phyloP scores from a whole-genome alignment of 2,329 filamentous ascomycete species.

The Pezicula carpinea region DNA sequence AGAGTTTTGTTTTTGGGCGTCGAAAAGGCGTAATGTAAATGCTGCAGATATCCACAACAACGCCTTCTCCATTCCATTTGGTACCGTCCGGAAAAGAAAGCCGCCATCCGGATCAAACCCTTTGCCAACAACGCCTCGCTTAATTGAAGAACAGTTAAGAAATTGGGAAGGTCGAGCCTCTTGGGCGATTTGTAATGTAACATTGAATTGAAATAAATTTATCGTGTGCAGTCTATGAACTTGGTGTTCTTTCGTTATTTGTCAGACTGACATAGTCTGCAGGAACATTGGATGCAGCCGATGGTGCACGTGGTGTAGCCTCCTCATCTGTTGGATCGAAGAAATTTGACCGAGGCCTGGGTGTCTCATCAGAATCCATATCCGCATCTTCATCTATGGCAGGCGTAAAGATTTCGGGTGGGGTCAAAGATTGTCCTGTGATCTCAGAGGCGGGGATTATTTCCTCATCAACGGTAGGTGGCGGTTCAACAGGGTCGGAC shows the following conservation, averaged over 20 bases:
- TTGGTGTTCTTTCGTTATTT: neutral
- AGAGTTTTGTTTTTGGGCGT: slow-evolving; percentile 7
- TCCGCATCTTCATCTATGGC: slow-evolving; percentile 14
- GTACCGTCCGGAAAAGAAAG: slow-evolving; percentile 1
- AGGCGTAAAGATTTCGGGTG: slow-evolving; percentile 21
- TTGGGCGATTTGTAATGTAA: neutral
- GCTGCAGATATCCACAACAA: slow-evolving; percentile 18
- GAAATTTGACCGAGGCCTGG: slow-evolving; percentile 15
- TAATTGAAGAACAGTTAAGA: slow-evolving; percentile 2
- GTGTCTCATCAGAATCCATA: slow-evolving; percentile 24
- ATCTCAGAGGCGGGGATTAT: slow-evolving; percentile 19
- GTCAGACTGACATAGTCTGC: slow-evolving; percentile 1
- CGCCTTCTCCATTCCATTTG: slow-evolving; percentile 8
- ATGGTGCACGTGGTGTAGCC: slow-evolving; percentile 22
- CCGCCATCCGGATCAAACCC: neutral
- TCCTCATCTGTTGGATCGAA: slow-evolving; percentile 20
- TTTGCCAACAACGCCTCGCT: slow-evolving; percentile 10
- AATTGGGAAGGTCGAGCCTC: neutral
- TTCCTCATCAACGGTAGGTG: slow-evolving; percentile 25
- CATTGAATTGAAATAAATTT: neutral
- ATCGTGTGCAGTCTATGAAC: neutral
- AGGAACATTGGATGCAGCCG: neutral
- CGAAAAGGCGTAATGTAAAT: slow-evolving; percentile 16
- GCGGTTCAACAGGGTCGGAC: slow-evolving; percentile 20
- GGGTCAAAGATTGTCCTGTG: slow-evolving; percentile 20